Base-by-base conservation (phyloP, 2,329 filamentous ascomycete species). In the Bipolaris gigantea region DNA sequence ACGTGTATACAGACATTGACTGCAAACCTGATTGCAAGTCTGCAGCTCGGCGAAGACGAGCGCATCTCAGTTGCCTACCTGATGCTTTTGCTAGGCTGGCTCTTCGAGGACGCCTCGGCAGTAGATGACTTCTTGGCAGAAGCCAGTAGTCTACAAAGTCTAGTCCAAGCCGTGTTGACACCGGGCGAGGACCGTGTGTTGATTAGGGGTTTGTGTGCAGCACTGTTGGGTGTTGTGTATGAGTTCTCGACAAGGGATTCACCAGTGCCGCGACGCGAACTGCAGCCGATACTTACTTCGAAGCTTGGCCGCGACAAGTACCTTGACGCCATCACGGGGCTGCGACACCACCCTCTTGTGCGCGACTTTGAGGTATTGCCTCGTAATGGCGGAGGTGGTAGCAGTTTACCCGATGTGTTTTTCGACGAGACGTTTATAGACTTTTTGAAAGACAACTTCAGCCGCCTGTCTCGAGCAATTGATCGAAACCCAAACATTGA, bases 221-320 rank as follows among this genome's bases (percentile, higher is more conserved):
- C 92, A 70, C 78, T 99, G 0, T 81, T 97, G 1, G 94, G 93
- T 9, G 87, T 95, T 18, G 83, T 94, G 4, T 99, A 97, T 71
- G 94, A 99, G 68, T 99, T 97, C 69, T 97, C 93, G 9, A 97
- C 93, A 0, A 96, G 96, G 71, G 94, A 99, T 74, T 97, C 93
- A 0, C 91, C 94, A 0, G 88, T 99, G 47, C 85, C 93, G 5
- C 84, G 94, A 56, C 81, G 86, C 21, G 92, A 89, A 9, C 78
- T 99, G 40, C 89, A 96, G 66, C 85, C 89, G 21, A 83, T 97
- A 25, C 79, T 99, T 33, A 81, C 85, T 25, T 85, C 88, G 40
- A 85, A 88, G 53, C 83, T 97, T 65, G 90, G 92, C 35, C 86
- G 92, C 62, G 92, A 96, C 64, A 87, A 88, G 65, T 99, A 96